Evolutionary conservation across 257 asterid genomes (phyloP), one percentile per base, ranked within the genome.

Genomic region (Nicotiana tomentosiformis): DNA sequence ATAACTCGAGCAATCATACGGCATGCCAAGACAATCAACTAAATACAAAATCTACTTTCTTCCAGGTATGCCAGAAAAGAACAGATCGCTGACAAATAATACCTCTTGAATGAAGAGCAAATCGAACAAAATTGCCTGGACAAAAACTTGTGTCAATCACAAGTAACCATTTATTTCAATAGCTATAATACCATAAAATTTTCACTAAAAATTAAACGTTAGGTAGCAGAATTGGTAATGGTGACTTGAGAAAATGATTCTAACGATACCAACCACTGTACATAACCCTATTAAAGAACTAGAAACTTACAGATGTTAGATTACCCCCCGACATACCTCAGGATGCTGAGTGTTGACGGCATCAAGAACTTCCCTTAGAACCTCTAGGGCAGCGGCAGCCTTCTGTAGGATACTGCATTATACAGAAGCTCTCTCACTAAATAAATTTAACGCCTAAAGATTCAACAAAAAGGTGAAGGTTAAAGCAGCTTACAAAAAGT

Each of bases 351-450:
- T 81, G 86, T 93, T 93, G 51, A 94, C 89, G 70, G 94, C 86
- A 83, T 88, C 91, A 82, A 96, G 97, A 68, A 96, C 99, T 66
- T 96, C 99, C 88, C 92, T 90, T 89, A 96, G 84, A 62, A 96
- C 97, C 90, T 96, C 99, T 85, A 94, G 77, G 16, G 98, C 94
- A 56, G 97, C 90, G 80, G 89, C 92, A 65, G 99, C 99, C 88
- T 94, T 96, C 88, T 91, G 90, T 83, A 96, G 90, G 86, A 93
- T 89, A 88, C 99, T 96, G 93, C 46, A 15, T 56, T 78, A 66
- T 5, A 78, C 62, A 32, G 74, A 30, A 39, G 67, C 26, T 72
- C 39, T 15, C 62, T 74, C 51, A 26, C 43, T 49, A 49, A 74
- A 74, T 3, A 20, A 72, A 20, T 14, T 72, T 72, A 58, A 46